A percentile compares a stretch with the other conserved stretches of the same genome.
Evolutionary conservation across 1,284 basidiomycete species (phyloP).

Genomic region (Inonotus obliquus): DNA sequence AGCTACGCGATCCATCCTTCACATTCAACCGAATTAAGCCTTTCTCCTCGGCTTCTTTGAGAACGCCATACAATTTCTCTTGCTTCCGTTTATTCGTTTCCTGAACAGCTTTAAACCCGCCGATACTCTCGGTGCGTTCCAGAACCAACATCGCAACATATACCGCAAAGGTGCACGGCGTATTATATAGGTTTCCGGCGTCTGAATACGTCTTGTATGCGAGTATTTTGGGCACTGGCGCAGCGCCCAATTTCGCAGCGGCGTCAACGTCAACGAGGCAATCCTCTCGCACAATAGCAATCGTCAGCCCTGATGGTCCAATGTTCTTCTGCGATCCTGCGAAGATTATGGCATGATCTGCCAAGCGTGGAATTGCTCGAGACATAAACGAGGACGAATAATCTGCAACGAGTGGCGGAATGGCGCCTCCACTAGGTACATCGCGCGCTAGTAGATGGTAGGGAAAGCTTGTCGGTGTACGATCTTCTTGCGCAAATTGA

Average conservation of each 20-base stretch:
- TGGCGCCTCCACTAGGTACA: conserved; percentile 24
- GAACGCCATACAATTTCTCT: conserved; percentile 64
- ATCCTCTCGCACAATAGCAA: conserved; percentile 91
- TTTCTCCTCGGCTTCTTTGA: conserved; percentile 67
- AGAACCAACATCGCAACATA: conserved; percentile 91
- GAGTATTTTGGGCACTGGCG: conserved; percentile 75
- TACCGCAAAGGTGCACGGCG: conserved; percentile 89
- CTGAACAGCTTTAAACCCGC: conserved; percentile 71
- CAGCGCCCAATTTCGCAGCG: conserved; percentile 69
- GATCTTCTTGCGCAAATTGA: conserved; percentile 61
- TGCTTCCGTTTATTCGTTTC: conserved; percentile 69
- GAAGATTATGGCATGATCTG: conserved; percentile 90
- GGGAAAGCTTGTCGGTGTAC: conserved; percentile 72
- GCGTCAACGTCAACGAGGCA: conserved; percentile 85
- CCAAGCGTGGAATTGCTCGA: conserved; percentile 84
- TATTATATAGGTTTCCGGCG: conserved; percentile 87
- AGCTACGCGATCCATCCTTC: conserved; percentile 68
- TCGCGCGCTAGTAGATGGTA: conserved; percentile 68
- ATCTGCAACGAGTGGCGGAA: conserved; percentile 89
- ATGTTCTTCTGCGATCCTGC: conserved; percentile 99
- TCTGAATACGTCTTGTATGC: conserved; percentile 86
- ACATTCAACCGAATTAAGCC: conserved; percentile 71
- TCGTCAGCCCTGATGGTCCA: conserved; percentile 90
- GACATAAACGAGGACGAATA: conserved; percentile 98
- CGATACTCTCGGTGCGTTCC: conserved; percentile 59